These are phyloP conservation scores for Abrus pulchellus DNA, from an alignment of 306 rosid genomes.

Conservation along the genomic window DNA sequence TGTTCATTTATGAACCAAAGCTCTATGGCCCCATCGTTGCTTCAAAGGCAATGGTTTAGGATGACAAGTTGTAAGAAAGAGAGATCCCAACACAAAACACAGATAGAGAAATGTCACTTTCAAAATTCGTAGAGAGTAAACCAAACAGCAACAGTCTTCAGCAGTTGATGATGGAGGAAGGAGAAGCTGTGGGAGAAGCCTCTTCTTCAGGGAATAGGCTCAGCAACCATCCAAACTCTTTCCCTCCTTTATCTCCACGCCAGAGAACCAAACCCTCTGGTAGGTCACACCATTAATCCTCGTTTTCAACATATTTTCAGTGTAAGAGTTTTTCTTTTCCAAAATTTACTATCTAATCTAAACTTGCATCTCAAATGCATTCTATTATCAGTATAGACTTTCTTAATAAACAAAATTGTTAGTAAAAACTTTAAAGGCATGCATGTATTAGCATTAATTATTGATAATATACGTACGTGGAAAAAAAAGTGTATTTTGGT, in stretches of 20 bases:
- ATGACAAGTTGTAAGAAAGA: neutral
- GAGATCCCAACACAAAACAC: neutral
- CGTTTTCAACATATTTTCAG: too few species aligned
- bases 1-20: slow-evolving; percentile 70
- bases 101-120: slow-evolving; percentile 22
- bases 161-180: slow-evolving; percentile 37
- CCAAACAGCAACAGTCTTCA: slow-evolving; percentile 15
- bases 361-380: too few species aligned
- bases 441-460: too few species aligned
- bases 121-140: slow-evolving; percentile 29
- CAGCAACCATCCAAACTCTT: neutral
- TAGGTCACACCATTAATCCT: neutral
- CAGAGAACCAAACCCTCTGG: slow-evolving; percentile 51
- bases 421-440: too few species aligned
- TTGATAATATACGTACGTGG: too few species aligned
- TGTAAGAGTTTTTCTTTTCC: too few species aligned
- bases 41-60: neutral
- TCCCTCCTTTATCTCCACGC: slow-evolving; percentile 45
- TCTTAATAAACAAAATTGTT: too few species aligned
- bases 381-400: too few species aligned
- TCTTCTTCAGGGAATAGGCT: slow-evolving; percentile 31
- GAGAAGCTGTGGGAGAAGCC: slow-evolving; percentile 18
- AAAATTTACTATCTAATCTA: too few species aligned
- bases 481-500: neutral
- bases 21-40: slow-evolving; percentile 34